These are phyloP conservation scores for Escallonia rubra DNA, from an alignment of 129 eudicot species.

Conservation along the genomic window DNA sequence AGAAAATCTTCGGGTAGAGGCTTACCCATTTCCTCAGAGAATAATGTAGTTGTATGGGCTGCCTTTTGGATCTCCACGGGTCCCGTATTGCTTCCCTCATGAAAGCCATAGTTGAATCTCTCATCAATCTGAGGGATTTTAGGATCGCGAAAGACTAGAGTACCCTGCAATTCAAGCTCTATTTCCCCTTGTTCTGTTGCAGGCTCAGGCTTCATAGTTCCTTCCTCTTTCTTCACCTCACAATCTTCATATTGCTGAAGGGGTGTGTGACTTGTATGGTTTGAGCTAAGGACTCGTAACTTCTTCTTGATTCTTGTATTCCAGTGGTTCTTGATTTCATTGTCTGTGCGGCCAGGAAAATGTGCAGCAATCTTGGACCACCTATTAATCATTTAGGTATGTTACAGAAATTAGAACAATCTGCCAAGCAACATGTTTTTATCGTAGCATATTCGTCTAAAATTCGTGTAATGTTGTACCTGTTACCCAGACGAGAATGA, in stretches of 20 bases:
- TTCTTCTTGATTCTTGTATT: constrained; percentile 75
- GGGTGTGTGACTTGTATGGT: constrained; percentile 63
- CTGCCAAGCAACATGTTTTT: background rate
- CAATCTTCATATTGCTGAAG: constrained; percentile 15
- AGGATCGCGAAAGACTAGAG: too few species aligned
- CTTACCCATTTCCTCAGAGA: background rate
- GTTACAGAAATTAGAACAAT: background rate
- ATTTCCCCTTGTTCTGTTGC: background rate
- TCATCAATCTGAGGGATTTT: background rate
- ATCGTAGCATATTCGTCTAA: background rate
- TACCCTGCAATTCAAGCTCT: background rate
- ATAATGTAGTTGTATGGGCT: background rate
- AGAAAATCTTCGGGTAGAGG: constrained; percentile 20
- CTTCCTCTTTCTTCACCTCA: background rate
- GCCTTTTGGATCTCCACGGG: background rate
- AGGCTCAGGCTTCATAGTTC: background rate
- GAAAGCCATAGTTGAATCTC: background rate
- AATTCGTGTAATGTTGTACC: constrained; percentile 22
- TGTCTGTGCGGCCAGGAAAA: constrained; percentile 62
- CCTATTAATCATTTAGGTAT: constrained; percentile 13
- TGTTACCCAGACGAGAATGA: constrained; percentile 76
- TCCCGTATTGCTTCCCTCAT: background rate
- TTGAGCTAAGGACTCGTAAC: constrained; percentile 51
- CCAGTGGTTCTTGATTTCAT: constrained; percentile 64
- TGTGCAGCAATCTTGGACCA: constrained; percentile 64